Evolutionary conservation across 306 rosid species (phyloP).

Genomic region (Delonix regia): DNA sequence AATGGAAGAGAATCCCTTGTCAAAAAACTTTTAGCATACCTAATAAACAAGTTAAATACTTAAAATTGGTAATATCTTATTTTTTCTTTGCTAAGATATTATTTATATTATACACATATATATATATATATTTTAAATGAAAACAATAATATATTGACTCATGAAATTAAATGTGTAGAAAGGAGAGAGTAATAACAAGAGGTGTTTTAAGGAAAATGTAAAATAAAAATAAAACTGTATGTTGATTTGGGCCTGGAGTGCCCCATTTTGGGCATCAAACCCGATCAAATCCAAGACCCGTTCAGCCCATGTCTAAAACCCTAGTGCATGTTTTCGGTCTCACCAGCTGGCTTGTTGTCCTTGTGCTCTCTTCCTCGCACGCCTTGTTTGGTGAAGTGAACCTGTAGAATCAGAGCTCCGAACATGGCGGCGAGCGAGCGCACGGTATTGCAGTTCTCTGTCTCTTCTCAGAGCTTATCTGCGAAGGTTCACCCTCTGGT

Average conservation of each 20-base stretch:
- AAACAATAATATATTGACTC: no score
- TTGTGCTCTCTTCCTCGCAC: slow-evolving; percentile 11
- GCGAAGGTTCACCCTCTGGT: slow-evolving; percentile 75
- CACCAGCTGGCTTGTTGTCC: neutral
- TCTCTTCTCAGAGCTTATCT: slow-evolving; percentile 50
- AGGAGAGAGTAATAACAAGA: no score
- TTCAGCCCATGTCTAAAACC: slow-evolving; percentile 32
- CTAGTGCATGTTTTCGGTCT: neutral
- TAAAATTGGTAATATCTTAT: no score
- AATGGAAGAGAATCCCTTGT: no score
- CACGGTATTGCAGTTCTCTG: slow-evolving; percentile 62
- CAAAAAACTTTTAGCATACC: no score
- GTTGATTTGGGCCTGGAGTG: neutral
- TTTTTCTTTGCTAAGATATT: neutral
- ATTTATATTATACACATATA: no score
- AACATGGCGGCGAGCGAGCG: slow-evolving; percentile 70
- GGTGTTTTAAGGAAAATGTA: no score
- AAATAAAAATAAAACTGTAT: no score
- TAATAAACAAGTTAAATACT: no score
- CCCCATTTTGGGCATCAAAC: neutral
- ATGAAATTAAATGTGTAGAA: no score
- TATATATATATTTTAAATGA: no score
- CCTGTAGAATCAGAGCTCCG: slow-evolving; percentile 22
- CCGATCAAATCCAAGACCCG: neutral
- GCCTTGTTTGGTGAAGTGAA: slow-evolving; percentile 25